Conservation (phyloP, 2,329 filamentous ascomycete species). For the Uncinocarpus reesii region DNA sequence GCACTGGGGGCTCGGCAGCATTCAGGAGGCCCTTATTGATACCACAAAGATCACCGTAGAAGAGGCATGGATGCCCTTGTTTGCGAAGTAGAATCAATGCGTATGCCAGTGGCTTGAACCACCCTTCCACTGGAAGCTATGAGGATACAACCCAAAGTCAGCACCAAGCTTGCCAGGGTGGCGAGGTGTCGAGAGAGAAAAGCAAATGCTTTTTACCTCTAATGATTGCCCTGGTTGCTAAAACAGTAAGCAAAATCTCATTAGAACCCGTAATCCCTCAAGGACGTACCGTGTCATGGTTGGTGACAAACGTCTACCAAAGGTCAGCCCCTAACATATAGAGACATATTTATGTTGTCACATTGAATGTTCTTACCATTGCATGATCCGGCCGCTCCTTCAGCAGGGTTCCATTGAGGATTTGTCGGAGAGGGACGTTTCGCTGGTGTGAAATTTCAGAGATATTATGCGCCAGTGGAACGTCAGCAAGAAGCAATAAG, state of each 20-base stretch:
- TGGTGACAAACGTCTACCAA: constrained; percentile 53
- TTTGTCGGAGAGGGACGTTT: constrained; percentile 50
- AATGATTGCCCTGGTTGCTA: constrained; percentile 53
- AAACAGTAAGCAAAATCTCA: background rate
- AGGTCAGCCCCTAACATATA: background rate
- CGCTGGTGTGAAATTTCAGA: constrained; percentile 47
- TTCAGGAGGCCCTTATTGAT: constrained; percentile 45
- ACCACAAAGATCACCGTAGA: constrained; percentile 61
- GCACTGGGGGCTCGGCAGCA: constrained; percentile 27
- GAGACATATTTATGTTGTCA: background rate
- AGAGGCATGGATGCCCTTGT: constrained; percentile 55
- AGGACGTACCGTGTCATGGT: constrained; percentile 53
- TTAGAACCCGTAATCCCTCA: background rate
- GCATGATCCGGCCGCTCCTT: constrained; percentile 45
- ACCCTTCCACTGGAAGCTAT: constrained; percentile 51
- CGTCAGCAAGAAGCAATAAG: constrained; percentile 55
- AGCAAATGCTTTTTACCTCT: constrained; percentile 40
- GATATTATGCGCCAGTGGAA: constrained; percentile 59
- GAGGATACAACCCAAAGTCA: background rate
- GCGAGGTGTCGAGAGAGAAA: background rate
- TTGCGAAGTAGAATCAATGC: constrained; percentile 57
- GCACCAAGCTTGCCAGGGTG: no score
- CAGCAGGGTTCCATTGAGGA: constrained; percentile 54
- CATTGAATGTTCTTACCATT: constrained; percentile 47
- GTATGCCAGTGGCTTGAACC: constrained; percentile 64